Evolutionary conservation across 169 alveolate genomes (phyloP), one percentile per base, ranked within the genome.

Genomic region (Neospora caninum): DNA sequence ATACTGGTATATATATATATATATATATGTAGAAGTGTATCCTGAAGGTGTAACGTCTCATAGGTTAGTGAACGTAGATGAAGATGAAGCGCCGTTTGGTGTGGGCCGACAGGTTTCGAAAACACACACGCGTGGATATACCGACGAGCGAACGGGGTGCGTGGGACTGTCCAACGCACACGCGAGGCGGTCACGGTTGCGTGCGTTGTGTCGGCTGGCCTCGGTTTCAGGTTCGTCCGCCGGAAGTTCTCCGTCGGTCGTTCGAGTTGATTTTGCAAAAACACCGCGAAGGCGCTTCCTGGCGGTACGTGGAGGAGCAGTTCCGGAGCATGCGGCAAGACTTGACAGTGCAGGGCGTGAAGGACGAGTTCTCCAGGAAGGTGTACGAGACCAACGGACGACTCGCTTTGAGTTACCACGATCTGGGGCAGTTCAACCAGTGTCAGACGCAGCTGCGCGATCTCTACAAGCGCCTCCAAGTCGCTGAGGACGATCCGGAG

Each of bases 341-440:
- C 94, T 82, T 98, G 80, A 98, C 98, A 41, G 99, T 98, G 58
- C 99, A 98, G 96, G 97, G 98, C 78, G 96, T 98, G 31, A 97
- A 96, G 88, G 97, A 98, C 88, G 96, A 96, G 42, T 98, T 98
- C 92, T 96, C 98, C 31, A 97, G 98, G 10, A 97, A 97, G 80
- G 99, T 98, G 16, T 98, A 98, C 92, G 99, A 99, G 94, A 96
- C 98, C 34, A 98, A 98, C 89, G 99, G 99, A 10, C 95, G 99
- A 38, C 94, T 98, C n/a, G 99, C 99, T 25, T 94, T 98, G 88
- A 98, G 97, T 91, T 96, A 97, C 87, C 97, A 97, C 39, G 99
- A 98, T 96, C 94, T 98, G 54, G 99, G 98, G 84, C 99, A 98
- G 91, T 98, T 98, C 88, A 98, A 98, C 94, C 98, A 98, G 93